Percentiles rank a stretch among this genome's conserved stretches.
These are phyloP conservation scores for Rubia balearica DNA, from an alignment of 305 asterid species.

Conservation along the genomic window DNA sequence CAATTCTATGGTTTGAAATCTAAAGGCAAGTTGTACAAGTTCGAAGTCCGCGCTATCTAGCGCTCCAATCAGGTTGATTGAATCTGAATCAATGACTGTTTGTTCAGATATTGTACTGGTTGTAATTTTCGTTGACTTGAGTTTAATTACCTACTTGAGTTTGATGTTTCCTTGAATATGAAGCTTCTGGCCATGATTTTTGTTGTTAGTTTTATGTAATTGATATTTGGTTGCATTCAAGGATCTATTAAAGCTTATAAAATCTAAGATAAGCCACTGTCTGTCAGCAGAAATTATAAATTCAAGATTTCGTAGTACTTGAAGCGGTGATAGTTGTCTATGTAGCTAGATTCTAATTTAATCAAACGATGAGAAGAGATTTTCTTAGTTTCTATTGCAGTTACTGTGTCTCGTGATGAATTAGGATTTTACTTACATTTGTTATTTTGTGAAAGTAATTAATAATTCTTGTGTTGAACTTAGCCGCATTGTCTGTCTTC, in stretches of 20 bases:
- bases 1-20: no score
- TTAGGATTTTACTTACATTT: no score
- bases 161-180: not conserved
- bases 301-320: not conserved
- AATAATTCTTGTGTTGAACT: no score
- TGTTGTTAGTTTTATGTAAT: not conserved
- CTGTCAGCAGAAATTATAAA: not conserved
- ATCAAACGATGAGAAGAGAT: no score
- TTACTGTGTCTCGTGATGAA: no score
- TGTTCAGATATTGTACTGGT: not conserved
- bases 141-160: slow-evolving; percentile 1
- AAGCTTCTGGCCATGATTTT: not conserved
- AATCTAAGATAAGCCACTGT: not conserved
- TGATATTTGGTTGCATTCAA: not conserved
- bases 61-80: slow-evolving; percentile 72
- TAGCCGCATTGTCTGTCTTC: no score
- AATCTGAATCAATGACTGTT: not conserved
- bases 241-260: not conserved
- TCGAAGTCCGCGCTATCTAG: slow-evolving; percentile 80
- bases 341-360: not conserved
- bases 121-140: not conserved
- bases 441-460: no score
- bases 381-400: no score
- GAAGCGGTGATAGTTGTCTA: not conserved
- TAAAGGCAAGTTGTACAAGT: not conserved